These are phyloP conservation scores for Citrullus mucosospermus DNA, from an alignment of 306 rosid species.

Conservation along the genomic window DNA sequence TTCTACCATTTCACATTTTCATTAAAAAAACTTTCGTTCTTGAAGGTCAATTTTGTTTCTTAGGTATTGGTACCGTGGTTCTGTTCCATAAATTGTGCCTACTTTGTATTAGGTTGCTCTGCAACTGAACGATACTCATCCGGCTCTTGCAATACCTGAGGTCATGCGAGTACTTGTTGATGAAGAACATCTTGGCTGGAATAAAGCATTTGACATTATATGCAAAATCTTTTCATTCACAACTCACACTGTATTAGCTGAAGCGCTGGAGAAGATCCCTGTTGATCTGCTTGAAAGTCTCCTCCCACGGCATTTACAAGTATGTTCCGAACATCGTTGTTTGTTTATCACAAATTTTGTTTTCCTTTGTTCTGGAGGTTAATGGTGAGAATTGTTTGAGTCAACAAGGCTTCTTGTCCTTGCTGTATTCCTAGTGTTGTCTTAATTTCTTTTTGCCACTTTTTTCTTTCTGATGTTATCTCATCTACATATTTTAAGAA, in stretches of 20 bases:
- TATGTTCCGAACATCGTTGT: constrained; percentile 12
- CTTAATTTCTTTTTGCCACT: not conserved
- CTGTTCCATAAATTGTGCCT: constrained; percentile 8
- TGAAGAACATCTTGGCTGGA: constrained; percentile 56
- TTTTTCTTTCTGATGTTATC: constrained; percentile 5
- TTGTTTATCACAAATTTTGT: not conserved
- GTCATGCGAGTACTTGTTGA: constrained; percentile 59
- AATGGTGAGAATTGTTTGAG: not conserved
- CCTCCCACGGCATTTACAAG: constrained; percentile 73
- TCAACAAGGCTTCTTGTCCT: not conserved
- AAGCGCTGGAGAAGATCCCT: constrained; percentile 57
- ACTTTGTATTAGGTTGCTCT: constrained; percentile 43
- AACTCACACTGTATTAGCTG: constrained; percentile 54
- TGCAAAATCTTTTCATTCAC: constrained; percentile 53
- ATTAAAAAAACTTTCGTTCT: not conserved
- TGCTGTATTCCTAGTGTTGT: not conserved
- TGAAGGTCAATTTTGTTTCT: constrained; percentile 10
- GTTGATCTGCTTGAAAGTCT: constrained; percentile 55
- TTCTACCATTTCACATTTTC: not conserved
- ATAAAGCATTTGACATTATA: constrained; percentile 45
- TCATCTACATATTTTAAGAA: not conserved
- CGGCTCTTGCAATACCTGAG: constrained; percentile 60
- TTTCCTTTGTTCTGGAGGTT: not conserved
- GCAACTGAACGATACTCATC: constrained; percentile 70
- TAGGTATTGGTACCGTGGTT: not conserved